Evolutionary conservation across 108 stramenopile genomes (phyloP), one percentile per base, ranked within the genome.

Genomic region (Cyclostephanos tholiformis): DNA sequence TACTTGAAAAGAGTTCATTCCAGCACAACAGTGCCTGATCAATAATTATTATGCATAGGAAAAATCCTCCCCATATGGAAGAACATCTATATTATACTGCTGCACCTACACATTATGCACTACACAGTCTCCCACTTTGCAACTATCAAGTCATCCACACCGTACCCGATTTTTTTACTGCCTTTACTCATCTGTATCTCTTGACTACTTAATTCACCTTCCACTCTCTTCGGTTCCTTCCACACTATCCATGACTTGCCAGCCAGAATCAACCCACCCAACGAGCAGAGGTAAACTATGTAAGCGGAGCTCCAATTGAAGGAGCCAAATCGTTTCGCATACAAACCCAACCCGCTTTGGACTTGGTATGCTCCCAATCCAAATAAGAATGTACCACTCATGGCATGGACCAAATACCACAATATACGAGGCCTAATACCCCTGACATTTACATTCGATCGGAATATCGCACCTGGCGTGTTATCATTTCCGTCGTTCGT

Each of bases 301-400:
- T 62, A 72, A 0, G 38, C 50, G 16, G 35, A 22, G n/a, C 32
- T 25, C 48, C 46, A 67, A 53, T 60, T 29, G 0, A 35, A 6
- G 5, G 50, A 6, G 20, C 60, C 38, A 50, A 55, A 72, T 16
- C 36, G 14, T 22, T 50, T 20, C 63, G 82, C 69, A 57, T 65
- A 83, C 36, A 86, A 52, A 11, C 62, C 67, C 71, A 86, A 23
- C 2, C 85, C 85, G 38, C 64, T 71, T 23, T 76, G 70, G 49
- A 86, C 61, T 57, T 86, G 85, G 35, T 72, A 83, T 0, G 83
- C 67, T 2, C 82, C 85, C 69, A 86, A 66, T 51, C 11, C 49
- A 51, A 66, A 66, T 16, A 66, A 51, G 43, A 55, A 32, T 10
- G 77, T 23, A 11, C 81, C 85, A 12, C 53, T 51, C 35, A 43